These are phyloP conservation scores for Coffea eugenioides DNA, from an alignment of 257 asterid genomes.

Conservation along the genomic window DNA sequence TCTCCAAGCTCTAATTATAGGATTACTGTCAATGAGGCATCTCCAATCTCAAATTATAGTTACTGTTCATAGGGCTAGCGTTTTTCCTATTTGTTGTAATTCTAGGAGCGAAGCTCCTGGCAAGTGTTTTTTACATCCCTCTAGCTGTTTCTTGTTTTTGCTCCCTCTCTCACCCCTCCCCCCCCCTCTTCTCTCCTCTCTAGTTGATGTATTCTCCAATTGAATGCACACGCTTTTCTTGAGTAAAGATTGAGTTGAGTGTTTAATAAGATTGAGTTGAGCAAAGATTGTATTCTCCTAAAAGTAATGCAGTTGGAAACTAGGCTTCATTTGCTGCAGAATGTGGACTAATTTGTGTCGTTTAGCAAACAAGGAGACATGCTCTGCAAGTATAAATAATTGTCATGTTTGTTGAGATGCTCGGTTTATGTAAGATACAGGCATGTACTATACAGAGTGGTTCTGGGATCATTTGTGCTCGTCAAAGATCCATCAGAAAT, in stretches of 20 bases:
- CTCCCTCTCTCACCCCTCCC: neutral
- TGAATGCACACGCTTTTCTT: neutral
- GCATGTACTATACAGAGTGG: neutral
- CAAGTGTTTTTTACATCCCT: constrained; percentile 23
- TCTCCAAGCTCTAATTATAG: constrained; percentile 20
- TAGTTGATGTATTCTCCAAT: constrained; percentile 28
- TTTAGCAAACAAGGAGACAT: no score
- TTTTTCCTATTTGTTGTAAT: constrained; percentile 26
- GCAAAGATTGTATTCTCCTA: neutral
- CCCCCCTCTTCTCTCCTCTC: neutral
- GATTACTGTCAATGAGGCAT: constrained; percentile 25
- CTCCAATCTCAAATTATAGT: constrained; percentile 21
- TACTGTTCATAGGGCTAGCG: constrained; percentile 24
- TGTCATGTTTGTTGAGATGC: neutral
- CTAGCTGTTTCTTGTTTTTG: neutral
- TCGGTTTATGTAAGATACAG: neutral
- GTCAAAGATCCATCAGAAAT: neutral
- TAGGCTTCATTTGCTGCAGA: neutral
- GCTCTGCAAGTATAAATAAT: neutral
- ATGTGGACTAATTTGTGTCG: neutral
- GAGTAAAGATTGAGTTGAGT: constrained; percentile 14
- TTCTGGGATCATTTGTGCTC: neutral
- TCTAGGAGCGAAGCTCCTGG: constrained; percentile 45
- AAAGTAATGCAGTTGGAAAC: neutral
- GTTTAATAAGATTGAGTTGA: neutral